phyloP scores from a whole-genome alignment of 2,329 filamentous ascomycete genomes.

The Aureobasidium sp. region DNA sequence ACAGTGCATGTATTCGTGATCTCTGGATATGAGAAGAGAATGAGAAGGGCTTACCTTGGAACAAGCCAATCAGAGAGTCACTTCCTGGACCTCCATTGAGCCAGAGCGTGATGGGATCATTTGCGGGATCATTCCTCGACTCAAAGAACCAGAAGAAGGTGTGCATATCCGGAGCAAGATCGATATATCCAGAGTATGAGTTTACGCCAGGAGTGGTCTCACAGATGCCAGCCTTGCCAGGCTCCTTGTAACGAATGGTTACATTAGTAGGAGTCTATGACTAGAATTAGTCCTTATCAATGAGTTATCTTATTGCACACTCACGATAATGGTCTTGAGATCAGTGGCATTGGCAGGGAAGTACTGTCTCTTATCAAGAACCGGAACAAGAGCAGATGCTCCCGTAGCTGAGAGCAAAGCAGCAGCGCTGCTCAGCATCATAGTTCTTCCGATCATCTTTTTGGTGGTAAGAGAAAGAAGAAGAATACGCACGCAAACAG shows the following conservation, averaged over 20 bases:
- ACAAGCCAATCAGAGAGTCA: constrained; percentile 62
- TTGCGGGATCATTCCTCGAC: constrained; percentile 58
- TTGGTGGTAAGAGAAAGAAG: not conserved
- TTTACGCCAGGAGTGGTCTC: constrained; percentile 60
- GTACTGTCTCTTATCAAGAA: constrained; percentile 17
- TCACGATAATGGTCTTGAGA: constrained; percentile 45
- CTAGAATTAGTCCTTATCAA: not conserved
- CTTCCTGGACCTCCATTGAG: constrained; percentile 67
- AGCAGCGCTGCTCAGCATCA: constrained; percentile 7
- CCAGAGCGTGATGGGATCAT: constrained; percentile 66
- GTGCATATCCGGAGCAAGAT: constrained; percentile 36
- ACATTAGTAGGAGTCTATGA: constrained; percentile 43
- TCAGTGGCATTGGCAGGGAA: constrained; percentile 44
- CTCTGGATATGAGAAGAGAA: too few relatives aligned
- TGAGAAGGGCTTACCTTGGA: constrained; percentile 48
- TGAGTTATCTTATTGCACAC: not conserved
- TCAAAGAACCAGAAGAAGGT: constrained; percentile 73
- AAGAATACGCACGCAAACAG: not conserved
- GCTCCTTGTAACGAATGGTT: constrained; percentile 58
- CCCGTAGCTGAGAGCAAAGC: constrained; percentile 5
- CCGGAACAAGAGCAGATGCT: constrained; percentile 6
- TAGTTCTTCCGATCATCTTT: constrained; percentile 7
- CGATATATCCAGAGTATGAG: constrained; percentile 50
- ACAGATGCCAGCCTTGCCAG: constrained; percentile 52
- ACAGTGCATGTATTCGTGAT: too few relatives aligned